phyloP scores from a whole-genome alignment of 208 protist species.

The Trypanosoma scelopori region DNA sequence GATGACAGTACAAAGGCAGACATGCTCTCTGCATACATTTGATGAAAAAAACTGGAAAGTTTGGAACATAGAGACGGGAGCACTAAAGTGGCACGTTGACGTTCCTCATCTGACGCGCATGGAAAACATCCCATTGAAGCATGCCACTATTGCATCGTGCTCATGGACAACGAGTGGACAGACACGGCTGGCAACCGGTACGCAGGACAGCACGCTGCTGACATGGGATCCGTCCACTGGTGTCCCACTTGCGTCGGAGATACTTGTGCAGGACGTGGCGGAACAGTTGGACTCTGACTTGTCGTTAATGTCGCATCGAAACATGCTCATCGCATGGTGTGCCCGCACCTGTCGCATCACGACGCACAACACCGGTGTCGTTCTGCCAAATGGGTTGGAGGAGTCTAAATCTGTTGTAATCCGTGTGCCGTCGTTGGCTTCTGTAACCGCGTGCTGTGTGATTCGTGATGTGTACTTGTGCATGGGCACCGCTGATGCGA shows the following conservation, averaged over 20 bases:
- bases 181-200: conserved; percentile 62
- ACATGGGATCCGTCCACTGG: conserved; percentile 61
- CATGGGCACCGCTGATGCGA: conserved; percentile 69
- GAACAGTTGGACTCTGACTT: conserved; percentile 44
- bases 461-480: conserved; percentile 80
- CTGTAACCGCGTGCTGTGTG: conserved; percentile 83
- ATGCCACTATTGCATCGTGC: conserved; percentile 44
- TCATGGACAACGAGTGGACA: conserved; percentile 60
- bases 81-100: conserved; percentile 37
- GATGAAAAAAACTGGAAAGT: conserved; percentile 57
- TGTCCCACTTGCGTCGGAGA: conserved; percentile 50
- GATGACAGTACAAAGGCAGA: conserved; percentile 34
- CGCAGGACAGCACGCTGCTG: conserved; percentile 51
- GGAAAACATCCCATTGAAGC: conserved; percentile 44
- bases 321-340: conserved; percentile 57
- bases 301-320: conserved; percentile 37
- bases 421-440: conserved; percentile 48
- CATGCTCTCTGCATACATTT: conserved; percentile 64
- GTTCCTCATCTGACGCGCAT: conserved; percentile 37
- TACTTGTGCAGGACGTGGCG: conserved; percentile 28
- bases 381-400: conserved; percentile 69
- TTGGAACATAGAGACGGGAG: conserved; percentile 59
- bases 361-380: conserved; percentile 34
- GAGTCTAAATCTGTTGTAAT: conserved; percentile 53
- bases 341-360: conserved; percentile 61